Conservation (phyloP, 495 filamentous ascomycete genomes). For the Saxophila tyrrhenica region DNA sequence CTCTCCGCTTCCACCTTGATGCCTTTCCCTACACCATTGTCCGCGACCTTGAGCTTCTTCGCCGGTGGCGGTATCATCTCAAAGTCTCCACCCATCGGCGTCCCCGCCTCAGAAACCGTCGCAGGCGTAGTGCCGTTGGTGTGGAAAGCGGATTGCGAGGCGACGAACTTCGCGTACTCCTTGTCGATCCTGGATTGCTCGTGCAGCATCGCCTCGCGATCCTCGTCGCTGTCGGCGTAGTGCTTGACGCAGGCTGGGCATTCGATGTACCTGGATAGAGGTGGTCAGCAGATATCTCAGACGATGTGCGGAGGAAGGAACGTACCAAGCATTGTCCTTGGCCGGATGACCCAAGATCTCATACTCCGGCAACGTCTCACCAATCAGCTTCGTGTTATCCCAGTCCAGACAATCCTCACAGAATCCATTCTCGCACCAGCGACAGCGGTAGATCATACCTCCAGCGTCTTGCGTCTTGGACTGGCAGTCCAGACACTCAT, state of each 20-base stretch:
- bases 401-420: slow-evolving; percentile 56
- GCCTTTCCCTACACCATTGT: background rate
- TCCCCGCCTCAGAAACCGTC: background rate
- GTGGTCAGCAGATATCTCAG: too few relatives aligned
- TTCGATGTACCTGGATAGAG: too few relatives aligned
- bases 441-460: slow-evolving; percentile 48
- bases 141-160: background rate
- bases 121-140: background rate
- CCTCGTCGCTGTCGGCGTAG: slow-evolving; percentile 1
- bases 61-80: background rate
- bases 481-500: slow-evolving; percentile 44
- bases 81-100: background rate
- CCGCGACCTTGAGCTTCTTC: background rate
- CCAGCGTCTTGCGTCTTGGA: slow-evolving; percentile 46
- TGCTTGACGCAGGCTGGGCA: slow-evolving; percentile 14
- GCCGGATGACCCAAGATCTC: slow-evolving; percentile 38
- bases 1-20: too few relatives aligned
- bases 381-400: slow-evolving; percentile 40
- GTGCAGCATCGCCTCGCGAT: background rate
- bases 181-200: slow-evolving; percentile 9
- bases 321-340: slow-evolving; percentile 37
- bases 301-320: too few relatives aligned
- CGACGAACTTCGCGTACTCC: slow-evolving; percentile 12
- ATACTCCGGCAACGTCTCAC: slow-evolving; percentile 40
- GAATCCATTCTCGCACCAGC: slow-evolving; percentile 44